Conservation (phyloP, 1,284 basidiomycete species). For the Amylostereum areolatum region DNA sequence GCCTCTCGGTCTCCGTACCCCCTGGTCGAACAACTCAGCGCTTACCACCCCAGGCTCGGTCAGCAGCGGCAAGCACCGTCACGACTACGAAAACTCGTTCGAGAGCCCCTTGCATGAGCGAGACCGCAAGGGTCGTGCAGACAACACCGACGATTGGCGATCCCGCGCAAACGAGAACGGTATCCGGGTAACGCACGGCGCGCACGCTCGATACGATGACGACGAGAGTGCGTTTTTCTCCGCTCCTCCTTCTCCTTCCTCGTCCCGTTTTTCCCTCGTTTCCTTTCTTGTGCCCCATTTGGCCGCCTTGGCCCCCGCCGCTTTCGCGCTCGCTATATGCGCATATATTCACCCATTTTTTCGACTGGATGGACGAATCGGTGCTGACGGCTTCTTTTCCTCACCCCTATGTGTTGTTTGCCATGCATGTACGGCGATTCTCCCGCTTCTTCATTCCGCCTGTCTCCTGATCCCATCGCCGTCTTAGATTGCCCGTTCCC, state of each 20-base stretch:
- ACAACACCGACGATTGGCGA: constrained; percentile 68
- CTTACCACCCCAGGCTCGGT: constrained; percentile 46
- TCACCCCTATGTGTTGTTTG: background rate
- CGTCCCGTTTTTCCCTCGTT: too few species aligned
- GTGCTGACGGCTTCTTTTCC: background rate
- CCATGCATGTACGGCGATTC: background rate
- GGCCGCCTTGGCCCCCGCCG: background rate
- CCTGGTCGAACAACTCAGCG: constrained; percentile 45
- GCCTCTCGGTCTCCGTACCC: constrained; percentile 58
- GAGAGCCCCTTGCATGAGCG: too few species aligned
- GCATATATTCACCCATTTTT: background rate
- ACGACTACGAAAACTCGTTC: constrained; percentile 10
- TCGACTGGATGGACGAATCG: too few species aligned
- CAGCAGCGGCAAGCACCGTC: constrained; percentile 25
- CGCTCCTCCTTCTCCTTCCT: background rate
- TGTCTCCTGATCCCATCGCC: background rate
- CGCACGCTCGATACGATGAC: constrained; percentile 46
- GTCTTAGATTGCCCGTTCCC: background rate
- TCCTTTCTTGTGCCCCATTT: background rate
- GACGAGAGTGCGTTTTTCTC: constrained; percentile 30
- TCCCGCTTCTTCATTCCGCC: background rate
- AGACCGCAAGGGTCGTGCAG: constrained; percentile 35
- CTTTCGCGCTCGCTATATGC: background rate
- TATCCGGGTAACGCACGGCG: constrained; percentile 57
- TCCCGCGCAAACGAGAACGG: constrained; percentile 65